Percentiles rank a stretch among this genome's conserved stretches.
phyloP scores from a whole-genome alignment of 2,329 filamentous ascomycete genomes.

The Cladosporium sp. region DNA sequence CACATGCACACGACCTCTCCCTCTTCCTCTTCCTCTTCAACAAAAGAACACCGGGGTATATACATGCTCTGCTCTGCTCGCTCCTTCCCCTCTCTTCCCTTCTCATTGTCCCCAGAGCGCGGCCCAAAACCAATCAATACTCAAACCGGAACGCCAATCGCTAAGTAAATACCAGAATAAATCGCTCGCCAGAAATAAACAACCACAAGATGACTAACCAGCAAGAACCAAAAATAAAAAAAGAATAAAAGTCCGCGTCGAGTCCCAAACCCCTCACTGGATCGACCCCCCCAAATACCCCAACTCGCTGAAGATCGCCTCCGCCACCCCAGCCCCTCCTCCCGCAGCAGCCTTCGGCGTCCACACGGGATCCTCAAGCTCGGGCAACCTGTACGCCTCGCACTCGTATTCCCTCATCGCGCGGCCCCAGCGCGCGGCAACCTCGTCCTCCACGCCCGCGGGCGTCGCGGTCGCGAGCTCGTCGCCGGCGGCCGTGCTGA shows the following conservation, averaged over 20 bases:
- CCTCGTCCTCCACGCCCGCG: background rate
- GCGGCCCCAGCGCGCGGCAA: slow-evolving; percentile 5
- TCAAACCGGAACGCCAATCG: background rate
- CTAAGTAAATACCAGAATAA: background rate
- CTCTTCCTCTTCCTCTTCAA: no score
- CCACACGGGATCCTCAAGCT: background rate
- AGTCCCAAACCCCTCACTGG: slow-evolving; percentile 2
- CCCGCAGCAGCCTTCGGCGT: background rate
- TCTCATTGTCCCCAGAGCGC: background rate
- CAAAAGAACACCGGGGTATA: no score
- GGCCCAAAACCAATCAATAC: background rate
- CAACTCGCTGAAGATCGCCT: slow-evolving; percentile 27
- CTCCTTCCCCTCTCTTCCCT: background rate
- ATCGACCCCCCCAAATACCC: slow-evolving; percentile 26
- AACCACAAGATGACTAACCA: background rate
- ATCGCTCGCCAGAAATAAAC: background rate
- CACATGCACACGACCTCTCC: no score
- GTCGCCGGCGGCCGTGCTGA: slow-evolving; percentile 23
- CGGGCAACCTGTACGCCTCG: slow-evolving; percentile 3
- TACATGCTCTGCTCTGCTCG: no score
- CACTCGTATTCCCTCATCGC: slow-evolving; percentile 1
- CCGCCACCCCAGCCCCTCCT: slow-evolving; percentile 13
- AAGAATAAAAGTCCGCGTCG: background rate
- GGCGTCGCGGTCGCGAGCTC: slow-evolving; percentile 19
- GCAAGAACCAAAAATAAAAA: background rate